Percentiles rank a stretch among this genome's conserved stretches.
These are phyloP conservation scores for Panellus pusillus DNA, from an alignment of 768 basidiomycete genomes.

Conservation along the genomic window DNA sequence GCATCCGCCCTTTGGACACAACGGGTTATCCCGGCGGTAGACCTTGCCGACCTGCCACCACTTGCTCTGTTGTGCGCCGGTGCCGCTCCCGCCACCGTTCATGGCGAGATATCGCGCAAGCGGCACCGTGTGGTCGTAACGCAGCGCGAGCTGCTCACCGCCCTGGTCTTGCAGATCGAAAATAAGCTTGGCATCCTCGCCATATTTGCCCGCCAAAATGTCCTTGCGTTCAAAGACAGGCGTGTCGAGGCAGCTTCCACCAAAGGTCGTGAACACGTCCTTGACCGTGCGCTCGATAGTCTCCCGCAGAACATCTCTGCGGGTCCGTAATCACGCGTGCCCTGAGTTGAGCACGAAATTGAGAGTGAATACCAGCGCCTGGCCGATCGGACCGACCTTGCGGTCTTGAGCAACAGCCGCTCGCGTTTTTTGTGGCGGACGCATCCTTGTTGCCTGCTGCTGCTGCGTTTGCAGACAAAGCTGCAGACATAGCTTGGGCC, in stretches of 20 bases:
- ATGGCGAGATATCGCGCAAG: conserved; percentile 95
- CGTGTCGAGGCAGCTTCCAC: conserved; percentile 92
- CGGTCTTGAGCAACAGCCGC: conserved; percentile 82
- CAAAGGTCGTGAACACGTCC: conserved; percentile 84
- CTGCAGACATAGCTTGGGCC: conserved; percentile 45
- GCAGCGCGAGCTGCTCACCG: conserved; percentile 89
- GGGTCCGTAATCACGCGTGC: conserved; percentile 93
- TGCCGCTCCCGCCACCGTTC: conserved; percentile 53
- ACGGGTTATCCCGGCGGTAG: conserved; percentile 93
- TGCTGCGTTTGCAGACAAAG: conserved; percentile 39
- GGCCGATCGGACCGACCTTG: conserved; percentile 57
- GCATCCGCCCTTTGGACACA: conserved; percentile 97
- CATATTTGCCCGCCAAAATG: conserved; percentile 93
- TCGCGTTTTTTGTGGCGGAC: conserved; percentile 57
- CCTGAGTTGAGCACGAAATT: conserved; percentile 45
- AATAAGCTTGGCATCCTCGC: conserved; percentile 96
- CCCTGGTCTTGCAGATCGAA: conserved; percentile 98
- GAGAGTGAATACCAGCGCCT: not conserved
- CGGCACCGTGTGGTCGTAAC: conserved; percentile 97
- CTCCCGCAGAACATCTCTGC: conserved; percentile 88
- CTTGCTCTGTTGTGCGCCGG: conserved; percentile 69
- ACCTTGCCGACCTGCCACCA: conserved; percentile 99
- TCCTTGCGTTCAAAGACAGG: conserved; percentile 99
- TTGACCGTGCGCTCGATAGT: conserved; percentile 88
- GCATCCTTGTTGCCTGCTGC: conserved; percentile 38